Conservation (phyloP, 2,329 filamentous ascomycete species). For the Colletotrichum limetticola region DNA sequence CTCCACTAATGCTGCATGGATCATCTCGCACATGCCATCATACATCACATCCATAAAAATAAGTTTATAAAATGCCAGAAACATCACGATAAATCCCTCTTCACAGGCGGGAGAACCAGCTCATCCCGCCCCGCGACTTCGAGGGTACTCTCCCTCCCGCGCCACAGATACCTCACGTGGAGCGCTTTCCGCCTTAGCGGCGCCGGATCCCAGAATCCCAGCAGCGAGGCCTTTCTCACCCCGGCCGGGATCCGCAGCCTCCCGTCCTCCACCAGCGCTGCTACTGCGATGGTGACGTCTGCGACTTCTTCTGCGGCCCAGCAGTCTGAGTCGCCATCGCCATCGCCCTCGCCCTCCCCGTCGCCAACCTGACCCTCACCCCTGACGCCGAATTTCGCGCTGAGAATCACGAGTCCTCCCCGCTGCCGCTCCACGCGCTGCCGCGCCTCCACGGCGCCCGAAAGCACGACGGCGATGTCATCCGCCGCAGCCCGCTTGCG, state of each 20-base stretch:
- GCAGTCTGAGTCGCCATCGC: not conserved
- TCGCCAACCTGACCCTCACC: constrained; percentile 33
- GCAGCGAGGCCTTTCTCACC: constrained; percentile 54
- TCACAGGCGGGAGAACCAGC: constrained; percentile 39
- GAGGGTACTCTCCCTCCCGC: constrained; percentile 45
- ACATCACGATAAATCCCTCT: constrained; percentile 7
- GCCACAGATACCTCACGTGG: constrained; percentile 55
- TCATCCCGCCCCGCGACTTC: constrained; percentile 51
- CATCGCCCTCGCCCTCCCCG: not conserved
- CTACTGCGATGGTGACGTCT: constrained; percentile 60
- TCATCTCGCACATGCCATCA: not conserved
- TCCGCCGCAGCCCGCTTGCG: constrained; percentile 56
- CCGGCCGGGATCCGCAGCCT: constrained; percentile 51
- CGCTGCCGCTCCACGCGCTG: constrained; percentile 49
- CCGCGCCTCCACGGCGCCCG: constrained; percentile 49
- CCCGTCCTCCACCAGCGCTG: constrained; percentile 54
- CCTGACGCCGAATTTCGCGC: constrained; percentile 58
- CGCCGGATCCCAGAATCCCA: constrained; percentile 64
- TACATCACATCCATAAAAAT: not conserved
- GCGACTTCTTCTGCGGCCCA: constrained; percentile 56
- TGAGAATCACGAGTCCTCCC: constrained; percentile 58
- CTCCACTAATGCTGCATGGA: not conserved
- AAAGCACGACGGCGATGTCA: constrained; percentile 54
- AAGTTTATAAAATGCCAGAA: not conserved
- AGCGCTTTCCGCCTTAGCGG: constrained; percentile 56